Evolutionary conservation across 352 stramenopile genomes (phyloP).

Genomic region (Phytophthora tubulina): DNA sequence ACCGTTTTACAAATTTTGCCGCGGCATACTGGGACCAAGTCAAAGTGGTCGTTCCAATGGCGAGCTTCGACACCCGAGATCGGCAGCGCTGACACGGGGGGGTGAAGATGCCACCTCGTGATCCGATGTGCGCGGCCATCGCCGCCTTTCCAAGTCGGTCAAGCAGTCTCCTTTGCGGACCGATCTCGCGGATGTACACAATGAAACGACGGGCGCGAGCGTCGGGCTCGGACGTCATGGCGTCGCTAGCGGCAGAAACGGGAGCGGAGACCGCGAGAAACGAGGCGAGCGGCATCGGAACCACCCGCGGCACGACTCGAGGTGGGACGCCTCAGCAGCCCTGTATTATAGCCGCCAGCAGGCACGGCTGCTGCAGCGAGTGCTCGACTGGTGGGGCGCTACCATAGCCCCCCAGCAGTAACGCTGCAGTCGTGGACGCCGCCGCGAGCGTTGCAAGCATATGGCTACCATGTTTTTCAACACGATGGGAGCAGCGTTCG

Average conservation of each 20-base stretch:
- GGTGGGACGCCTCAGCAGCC: constrained; percentile 1
- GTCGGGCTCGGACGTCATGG: constrained; percentile 1
- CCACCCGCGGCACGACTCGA: not conserved
- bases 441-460: constrained; percentile 18
- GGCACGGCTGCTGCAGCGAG: not conserved
- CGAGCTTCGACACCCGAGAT: constrained; percentile 24
- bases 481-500: constrained; percentile 17
- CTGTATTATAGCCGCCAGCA: too few species aligned
- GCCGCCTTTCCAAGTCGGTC: constrained; percentile 31
- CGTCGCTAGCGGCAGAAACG: constrained; percentile 24
- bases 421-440: constrained; percentile 24
- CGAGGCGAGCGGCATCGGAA: constrained; percentile 19
- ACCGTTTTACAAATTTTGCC: constrained; percentile 34
- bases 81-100: constrained; percentile 21
- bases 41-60: constrained; percentile 9
- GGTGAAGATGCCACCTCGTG: constrained; percentile 25
- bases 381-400: constrained; percentile 15
- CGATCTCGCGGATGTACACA: constrained; percentile 40
- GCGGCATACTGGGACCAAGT: constrained; percentile 22
- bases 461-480: constrained; percentile 32
- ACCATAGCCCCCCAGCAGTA: constrained; percentile 22
- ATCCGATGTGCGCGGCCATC: constrained; percentile 21
- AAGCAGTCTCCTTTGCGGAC: constrained; percentile 30
- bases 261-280: constrained; percentile 25
- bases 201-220: constrained; percentile 30